A percentile compares a stretch with the other conserved stretches of the same genome.
Evolutionary conservation across 768 basidiomycete genomes (phyloP).

Genomic region (Chlorophyllum brunneum): DNA sequence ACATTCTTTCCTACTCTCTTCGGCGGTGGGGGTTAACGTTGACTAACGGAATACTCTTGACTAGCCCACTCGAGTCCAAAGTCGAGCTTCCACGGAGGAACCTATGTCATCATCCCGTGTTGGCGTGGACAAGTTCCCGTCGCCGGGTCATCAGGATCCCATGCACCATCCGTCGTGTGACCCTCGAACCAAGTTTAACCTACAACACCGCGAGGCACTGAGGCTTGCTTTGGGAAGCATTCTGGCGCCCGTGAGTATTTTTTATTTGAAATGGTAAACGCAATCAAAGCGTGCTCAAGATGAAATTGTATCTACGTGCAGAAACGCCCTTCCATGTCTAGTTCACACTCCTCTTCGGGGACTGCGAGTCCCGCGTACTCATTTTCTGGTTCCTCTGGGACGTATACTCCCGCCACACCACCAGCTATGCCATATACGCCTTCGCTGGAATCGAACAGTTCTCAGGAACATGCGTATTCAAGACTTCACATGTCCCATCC

Average conservation of each 20-base stretch:
- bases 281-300: slow-evolving; percentile 12
- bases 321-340: slow-evolving; percentile 48
- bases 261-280: slow-evolving; percentile 10
- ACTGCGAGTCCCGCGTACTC: slow-evolving; percentile 44
- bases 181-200: slow-evolving; percentile 16
- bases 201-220: slow-evolving; percentile 45
- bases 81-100: slow-evolving; percentile 25
- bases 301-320: slow-evolving; percentile 22
- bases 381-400: slow-evolving; percentile 25
- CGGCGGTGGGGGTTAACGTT: too few relatives aligned
- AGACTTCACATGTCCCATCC: slow-evolving; percentile 19
- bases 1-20: too few relatives aligned
- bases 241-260: slow-evolving; percentile 48
- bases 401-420: slow-evolving; percentile 27
- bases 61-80: slow-evolving; percentile 34
- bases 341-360: slow-evolving; percentile 46
- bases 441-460: slow-evolving; percentile 21
- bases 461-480: slow-evolving; percentile 25
- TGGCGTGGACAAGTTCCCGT: slow-evolving; percentile 22
- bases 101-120: slow-evolving; percentile 17
- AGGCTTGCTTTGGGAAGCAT: slow-evolving; percentile 59
- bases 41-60: background rate
- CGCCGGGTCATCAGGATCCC: slow-evolving; percentile 20
- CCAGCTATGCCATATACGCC: slow-evolving; percentile 20
- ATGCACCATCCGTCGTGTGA: slow-evolving; percentile 20